Conservation (phyloP, 192 early-diverging fungal species). For the Pecoramyces ruminantium region DNA sequence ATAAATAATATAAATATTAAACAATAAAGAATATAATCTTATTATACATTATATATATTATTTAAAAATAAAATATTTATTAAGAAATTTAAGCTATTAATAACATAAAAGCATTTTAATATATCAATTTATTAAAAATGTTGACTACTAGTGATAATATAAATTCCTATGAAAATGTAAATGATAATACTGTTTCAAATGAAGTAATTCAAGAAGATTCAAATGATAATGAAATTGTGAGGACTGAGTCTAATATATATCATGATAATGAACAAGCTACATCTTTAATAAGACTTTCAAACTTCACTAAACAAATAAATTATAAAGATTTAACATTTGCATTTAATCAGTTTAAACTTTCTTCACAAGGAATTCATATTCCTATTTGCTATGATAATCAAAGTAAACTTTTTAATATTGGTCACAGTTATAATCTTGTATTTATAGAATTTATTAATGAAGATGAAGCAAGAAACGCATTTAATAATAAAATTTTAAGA, state of each 20-base stretch:
- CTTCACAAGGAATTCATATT: not conserved
- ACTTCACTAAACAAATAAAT: not conserved
- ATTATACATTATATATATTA: too few species aligned
- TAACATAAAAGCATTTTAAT: too few species aligned
- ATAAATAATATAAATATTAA: too few species aligned
- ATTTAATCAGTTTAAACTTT: not conserved
- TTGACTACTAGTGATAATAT: not conserved
- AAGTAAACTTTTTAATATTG: not conserved
- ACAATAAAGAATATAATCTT: too few species aligned
- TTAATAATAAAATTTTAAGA: not conserved
- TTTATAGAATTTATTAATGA: not conserved
- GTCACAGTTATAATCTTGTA: not conserved
- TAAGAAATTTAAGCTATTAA: too few species aligned
- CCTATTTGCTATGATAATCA: not conserved
- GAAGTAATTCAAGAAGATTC: not conserved
- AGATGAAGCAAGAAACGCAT: not conserved
- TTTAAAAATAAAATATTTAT: too few species aligned
- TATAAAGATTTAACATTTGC: not conserved
- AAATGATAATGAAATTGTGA: not conserved
- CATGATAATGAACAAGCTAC: not conserved
- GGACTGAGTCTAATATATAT: not conserved
- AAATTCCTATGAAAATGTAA: not conserved
- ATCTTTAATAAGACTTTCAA: not conserved
- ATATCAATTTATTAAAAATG: not conserved
- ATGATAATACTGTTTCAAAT: not conserved